Base-by-base conservation (phyloP, 768 basidiomycete genomes). In the Cystofilobasidium bisporidii region DNA sequence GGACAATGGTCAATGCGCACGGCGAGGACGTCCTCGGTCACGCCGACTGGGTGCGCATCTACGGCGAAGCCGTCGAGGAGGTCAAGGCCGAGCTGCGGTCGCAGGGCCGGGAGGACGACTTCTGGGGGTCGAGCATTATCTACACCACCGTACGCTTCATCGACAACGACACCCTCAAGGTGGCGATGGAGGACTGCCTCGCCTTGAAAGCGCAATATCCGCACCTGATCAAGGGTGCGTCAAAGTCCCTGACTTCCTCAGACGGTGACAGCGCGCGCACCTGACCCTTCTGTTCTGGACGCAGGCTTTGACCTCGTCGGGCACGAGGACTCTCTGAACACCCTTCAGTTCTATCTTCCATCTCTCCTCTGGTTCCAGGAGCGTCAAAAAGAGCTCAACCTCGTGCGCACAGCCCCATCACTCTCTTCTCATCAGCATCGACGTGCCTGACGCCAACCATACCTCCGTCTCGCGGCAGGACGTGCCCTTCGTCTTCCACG, bases 301-400 rank as follows among this genome's bases (percentile, higher is more conserved):
- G 30, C 65, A 87, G 87, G 86, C 3, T 90, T 89, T 71, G 88
- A 89, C 77, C 81, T 89, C 24, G 87, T 89, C n/a, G 87, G 87
- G 5, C 80, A 85, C 57, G 87, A 89, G 72, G 84, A 88, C 72
- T 76, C 9, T 1, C 38, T 69, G 4, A 30, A 53, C 3, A 45
- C 64, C 5, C 60, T 65, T 28, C 22, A 28, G 22, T 57, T 86
- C 72, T 89, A 88, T 73, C 74, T 84, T 33, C 81, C 83, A 40
- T 81, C 82, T 14, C 79, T 91, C 9, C 75, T 86, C 6, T 78
- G 77, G 50, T 89, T 89, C 78, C 77, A 81, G 36, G 76, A 81
- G 58, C 82, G 82, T 30, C 82, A 83, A 72, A 79, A 82, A 61
- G 82, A 84, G 68, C 78, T 81, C 55, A 81, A 82, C 0, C 71